Percentiles rank a stretch among this genome's conserved stretches.
Evolutionary conservation across 495 filamentous ascomycete genomes (phyloP).

Genomic region (Pseudotulostoma volvatum): DNA sequence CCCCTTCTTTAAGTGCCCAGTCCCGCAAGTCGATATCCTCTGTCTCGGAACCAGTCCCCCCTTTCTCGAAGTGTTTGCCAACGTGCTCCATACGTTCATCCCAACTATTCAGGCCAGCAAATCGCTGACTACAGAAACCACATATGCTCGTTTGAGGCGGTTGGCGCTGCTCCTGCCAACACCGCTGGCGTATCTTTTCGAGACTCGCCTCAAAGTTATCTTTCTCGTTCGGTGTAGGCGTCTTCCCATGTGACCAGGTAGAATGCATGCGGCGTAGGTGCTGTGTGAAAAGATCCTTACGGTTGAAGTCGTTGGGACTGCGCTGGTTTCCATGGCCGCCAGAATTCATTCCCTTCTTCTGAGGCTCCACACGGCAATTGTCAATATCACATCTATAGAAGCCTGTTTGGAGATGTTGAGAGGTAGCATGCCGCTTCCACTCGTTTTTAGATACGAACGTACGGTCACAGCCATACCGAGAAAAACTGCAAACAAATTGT

Average conservation of each 20-base stretch:
- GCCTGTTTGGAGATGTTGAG: slow-evolving; percentile 62
- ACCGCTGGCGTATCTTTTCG: slow-evolving; percentile 37
- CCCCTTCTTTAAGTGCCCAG: slow-evolving; percentile 36
- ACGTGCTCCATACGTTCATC: slow-evolving; percentile 85
- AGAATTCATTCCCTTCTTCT: neutral
- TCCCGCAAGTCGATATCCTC: slow-evolving; percentile 32
- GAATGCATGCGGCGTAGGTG: slow-evolving; percentile 89
- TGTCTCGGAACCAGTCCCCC: slow-evolving; percentile 14
- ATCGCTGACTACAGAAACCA: slow-evolving; percentile 45
- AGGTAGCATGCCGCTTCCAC: slow-evolving; percentile 81
- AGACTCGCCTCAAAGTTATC: slow-evolving; percentile 25
- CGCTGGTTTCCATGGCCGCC: slow-evolving; percentile 3
- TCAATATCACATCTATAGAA: slow-evolving; percentile 70
- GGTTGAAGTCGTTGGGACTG: slow-evolving; percentile 59
- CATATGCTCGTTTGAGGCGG: slow-evolving; percentile 49
- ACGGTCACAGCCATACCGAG: slow-evolving; percentile 65
- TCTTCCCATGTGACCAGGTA: slow-evolving; percentile 26
- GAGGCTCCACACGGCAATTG: slow-evolving; percentile 30
- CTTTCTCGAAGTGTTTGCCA: slow-evolving; percentile 59
- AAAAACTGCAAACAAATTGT: slow-evolving; percentile 67
- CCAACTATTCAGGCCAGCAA: slow-evolving; percentile 52
- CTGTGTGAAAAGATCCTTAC: slow-evolving; percentile 86
- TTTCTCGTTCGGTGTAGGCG: slow-evolving; percentile 20
- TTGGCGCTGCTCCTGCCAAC: slow-evolving; percentile 40
- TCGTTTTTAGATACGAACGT: slow-evolving; percentile 90